Evolutionary conservation across 495 filamentous ascomycete species (phyloP).

Genomic region (Entonaema liquescens): DNA sequence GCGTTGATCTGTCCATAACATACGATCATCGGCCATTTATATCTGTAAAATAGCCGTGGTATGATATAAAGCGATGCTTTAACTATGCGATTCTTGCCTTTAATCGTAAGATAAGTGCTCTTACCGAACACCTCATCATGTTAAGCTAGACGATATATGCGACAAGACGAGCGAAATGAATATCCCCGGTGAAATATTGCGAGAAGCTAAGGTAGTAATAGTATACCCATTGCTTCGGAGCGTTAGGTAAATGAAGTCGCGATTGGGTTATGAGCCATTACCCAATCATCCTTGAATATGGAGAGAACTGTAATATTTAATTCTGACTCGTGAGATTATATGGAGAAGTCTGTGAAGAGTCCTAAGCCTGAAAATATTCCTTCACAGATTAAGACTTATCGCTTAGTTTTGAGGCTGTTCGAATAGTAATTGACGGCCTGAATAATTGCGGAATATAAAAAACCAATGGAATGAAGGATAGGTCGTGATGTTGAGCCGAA

Average conservation of each 20-base stretch:
- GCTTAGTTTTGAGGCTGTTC: not conserved
- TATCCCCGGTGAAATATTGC: no score
- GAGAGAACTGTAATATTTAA: not conserved
- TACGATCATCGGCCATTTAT: conserved; percentile 20
- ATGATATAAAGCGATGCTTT: conserved; percentile 1
- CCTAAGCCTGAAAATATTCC: not conserved
- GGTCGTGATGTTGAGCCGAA: not conserved
- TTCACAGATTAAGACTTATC: not conserved
- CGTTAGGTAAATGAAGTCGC: not conserved
- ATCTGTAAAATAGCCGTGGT: conserved; percentile 10
- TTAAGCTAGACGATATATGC: not conserved
- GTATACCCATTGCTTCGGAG: no score
- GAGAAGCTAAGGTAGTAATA: no score
- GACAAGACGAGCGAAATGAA: not conserved
- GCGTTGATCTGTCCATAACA: conserved; percentile 12
- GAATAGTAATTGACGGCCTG: not conserved
- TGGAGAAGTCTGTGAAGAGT: not conserved
- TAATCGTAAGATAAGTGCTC: not conserved
- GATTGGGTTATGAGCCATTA: not conserved
- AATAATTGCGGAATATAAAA: not conserved
- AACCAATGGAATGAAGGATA: no score
- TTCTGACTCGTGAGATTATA: not conserved
- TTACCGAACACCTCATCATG: not conserved
- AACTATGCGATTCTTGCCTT: not conserved
- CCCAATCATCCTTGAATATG: not conserved